Evolutionary conservation across 805 yeast species (phyloP).

Genomic region (Lachancea thermotolerans): DNA sequence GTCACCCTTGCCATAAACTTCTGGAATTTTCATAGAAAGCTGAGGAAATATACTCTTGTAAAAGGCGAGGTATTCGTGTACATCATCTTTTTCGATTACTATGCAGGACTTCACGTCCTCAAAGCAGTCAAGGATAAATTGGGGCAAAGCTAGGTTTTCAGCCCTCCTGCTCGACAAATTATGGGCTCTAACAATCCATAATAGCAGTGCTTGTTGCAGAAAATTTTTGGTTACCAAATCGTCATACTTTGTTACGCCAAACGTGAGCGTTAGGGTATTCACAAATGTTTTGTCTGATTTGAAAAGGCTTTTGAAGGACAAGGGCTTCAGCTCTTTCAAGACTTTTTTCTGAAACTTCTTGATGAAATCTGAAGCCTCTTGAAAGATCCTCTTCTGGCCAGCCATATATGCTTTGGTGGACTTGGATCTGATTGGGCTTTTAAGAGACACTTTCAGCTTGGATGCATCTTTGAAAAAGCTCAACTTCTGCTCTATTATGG

Average conservation of each 20-base stretch:
- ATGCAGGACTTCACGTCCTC: slow-evolving; percentile 33
- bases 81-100: slow-evolving; percentile 45
- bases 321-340: slow-evolving; percentile 40
- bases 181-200: slow-evolving; percentile 57
- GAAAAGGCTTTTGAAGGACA: slow-evolving; percentile 52
- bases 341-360: slow-evolving; percentile 29
- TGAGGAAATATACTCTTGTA: slow-evolving; percentile 49
- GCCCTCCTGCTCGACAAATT: slow-evolving; percentile 25
- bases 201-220: slow-evolving; percentile 50
- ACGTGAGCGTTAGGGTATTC: slow-evolving; percentile 46
- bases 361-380: slow-evolving; percentile 36
- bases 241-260: slow-evolving; percentile 52
- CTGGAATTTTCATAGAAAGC: slow-evolving; percentile 45
- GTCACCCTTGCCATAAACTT: slow-evolving; percentile 45
- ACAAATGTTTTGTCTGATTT: slow-evolving; percentile 49
- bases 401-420: slow-evolving; percentile 38
- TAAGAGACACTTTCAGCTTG: slow-evolving; percentile 22
- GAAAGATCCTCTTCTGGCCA: slow-evolving; percentile 44
- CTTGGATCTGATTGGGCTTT: slow-evolving; percentile 15
- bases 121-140: slow-evolving; percentile 42
- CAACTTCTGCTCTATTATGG: slow-evolving; percentile 47
- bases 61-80: slow-evolving; percentile 45
- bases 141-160: slow-evolving; percentile 30
- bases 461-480: slow-evolving; percentile 32
- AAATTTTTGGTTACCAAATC: slow-evolving; percentile 43